A percentile compares a stretch with the other conserved stretches of the same genome.
Conservation (phyloP, 768 basidiomycete genomes). For the Roridomyces roridus region DNA sequence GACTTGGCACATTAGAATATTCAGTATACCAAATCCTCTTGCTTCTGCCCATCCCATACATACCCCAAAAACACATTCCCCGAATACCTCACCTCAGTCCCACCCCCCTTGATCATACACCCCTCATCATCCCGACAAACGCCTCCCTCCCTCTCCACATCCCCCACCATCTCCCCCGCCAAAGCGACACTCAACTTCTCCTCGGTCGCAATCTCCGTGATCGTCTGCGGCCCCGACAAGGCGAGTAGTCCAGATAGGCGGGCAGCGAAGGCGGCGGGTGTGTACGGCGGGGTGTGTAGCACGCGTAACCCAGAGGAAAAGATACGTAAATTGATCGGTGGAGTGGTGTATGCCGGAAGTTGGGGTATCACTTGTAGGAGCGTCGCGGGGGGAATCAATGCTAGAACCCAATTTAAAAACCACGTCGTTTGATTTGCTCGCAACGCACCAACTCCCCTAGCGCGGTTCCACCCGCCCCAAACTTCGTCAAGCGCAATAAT, state of each 20-base stretch:
- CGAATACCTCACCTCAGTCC: constrained; percentile 76
- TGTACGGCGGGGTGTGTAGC: constrained; percentile 83
- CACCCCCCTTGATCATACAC: constrained; percentile 46
- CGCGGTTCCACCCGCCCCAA: constrained; percentile 96
- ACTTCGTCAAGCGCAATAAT: constrained; percentile 90
- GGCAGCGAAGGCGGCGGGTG: constrained; percentile 68
- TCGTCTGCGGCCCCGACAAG: constrained; percentile 58
- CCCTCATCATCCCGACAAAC: constrained; percentile 78
- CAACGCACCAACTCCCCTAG: constrained; percentile 80
- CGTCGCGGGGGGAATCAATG: constrained; percentile 88
- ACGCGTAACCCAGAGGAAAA: constrained; percentile 82
- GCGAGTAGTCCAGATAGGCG: constrained; percentile 65
- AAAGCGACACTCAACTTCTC: constrained; percentile 79
- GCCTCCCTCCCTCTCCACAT: constrained; percentile 72
- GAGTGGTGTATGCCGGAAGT: constrained; percentile 67
- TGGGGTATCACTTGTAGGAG: constrained; percentile 78
- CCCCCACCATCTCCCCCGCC: constrained; percentile 77
- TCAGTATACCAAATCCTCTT: neutral
- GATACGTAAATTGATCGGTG: constrained; percentile 68
- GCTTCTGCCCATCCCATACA: constrained; percentile 72
- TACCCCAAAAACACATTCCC: constrained; percentile 70
- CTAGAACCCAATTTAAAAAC: constrained; percentile 44
- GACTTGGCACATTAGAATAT: too few species aligned
- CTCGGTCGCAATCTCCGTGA: constrained; percentile 71
- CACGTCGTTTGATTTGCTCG: too few species aligned